Percentiles rank a stretch among this genome's conserved stretches.
Evolutionary conservation across 2,329 filamentous ascomycete species (phyloP).

Genomic region (Venturia effusa): DNA sequence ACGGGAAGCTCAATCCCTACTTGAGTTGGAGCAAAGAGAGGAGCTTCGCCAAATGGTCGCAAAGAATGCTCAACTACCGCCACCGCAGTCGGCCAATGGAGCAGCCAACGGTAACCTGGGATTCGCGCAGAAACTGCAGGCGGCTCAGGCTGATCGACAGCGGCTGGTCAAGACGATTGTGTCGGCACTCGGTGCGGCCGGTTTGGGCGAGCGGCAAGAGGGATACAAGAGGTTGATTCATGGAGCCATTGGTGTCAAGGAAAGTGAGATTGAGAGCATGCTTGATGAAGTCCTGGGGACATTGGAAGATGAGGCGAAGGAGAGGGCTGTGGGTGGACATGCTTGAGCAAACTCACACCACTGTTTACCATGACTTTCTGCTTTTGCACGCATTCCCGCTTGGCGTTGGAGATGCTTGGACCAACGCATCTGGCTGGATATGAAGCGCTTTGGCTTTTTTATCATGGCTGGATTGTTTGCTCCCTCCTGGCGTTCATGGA

Average conservation of each 20-base stretch:
- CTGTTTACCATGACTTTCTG: background rate
- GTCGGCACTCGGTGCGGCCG: conserved; percentile 55
- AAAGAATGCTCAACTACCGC: conserved; percentile 12
- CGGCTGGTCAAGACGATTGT: conserved; percentile 57
- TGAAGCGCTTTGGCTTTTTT: background rate
- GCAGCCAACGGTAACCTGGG: background rate
- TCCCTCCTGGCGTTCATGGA: background rate
- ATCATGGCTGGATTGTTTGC: background rate
- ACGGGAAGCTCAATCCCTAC: conserved; percentile 30
- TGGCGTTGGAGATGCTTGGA: background rate
- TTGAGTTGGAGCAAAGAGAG: conserved; percentile 33
- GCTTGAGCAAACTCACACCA: background rate
- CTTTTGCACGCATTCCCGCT: no score
- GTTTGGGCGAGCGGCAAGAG: conserved; percentile 61
- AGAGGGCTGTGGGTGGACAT: conserved; percentile 2
- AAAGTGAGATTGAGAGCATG: conserved; percentile 58
- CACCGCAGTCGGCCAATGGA: conserved; percentile 5
- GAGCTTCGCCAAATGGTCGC: conserved; percentile 25
- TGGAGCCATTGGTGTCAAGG: conserved; percentile 55
- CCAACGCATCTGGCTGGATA: no score
- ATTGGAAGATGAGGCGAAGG: conserved; percentile 30
- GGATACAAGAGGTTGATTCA: conserved; percentile 61
- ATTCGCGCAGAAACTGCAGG: conserved; percentile 11
- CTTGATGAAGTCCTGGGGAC: conserved; percentile 39
- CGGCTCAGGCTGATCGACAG: conserved; percentile 48